phyloP scores from a whole-genome alignment of 257 asterid genomes.

The Solanum medicagineum region DNA sequence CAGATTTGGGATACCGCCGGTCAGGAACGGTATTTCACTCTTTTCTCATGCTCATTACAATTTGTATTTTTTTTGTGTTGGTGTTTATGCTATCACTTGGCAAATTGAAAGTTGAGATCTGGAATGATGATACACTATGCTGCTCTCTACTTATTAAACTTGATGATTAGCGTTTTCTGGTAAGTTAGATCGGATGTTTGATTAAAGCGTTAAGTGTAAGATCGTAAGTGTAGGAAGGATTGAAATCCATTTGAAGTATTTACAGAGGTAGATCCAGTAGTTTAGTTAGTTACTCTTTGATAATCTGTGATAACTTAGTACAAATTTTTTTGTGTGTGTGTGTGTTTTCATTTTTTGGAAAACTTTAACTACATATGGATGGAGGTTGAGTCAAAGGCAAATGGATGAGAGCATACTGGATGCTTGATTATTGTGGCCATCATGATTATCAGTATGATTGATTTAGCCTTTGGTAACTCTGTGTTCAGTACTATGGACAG shows the following conservation, averaged over 20 bases:
- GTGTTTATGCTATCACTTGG: not conserved
- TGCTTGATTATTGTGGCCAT: not conserved
- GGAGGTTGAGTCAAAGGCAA: not conserved
- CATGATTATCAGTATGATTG: not conserved
- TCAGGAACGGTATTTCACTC: conserved; percentile 28
- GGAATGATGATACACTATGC: not conserved
- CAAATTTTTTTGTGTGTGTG: no score
- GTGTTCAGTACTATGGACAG: not conserved
- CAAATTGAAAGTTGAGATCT: conserved; percentile 10
- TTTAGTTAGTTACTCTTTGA: not conserved
- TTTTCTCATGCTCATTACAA: not conserved
- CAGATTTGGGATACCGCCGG: conserved; percentile 72
- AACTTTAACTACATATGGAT: not conserved
- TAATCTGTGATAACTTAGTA: not conserved
- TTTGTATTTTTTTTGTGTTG: not conserved
- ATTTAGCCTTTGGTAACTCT: not conserved
- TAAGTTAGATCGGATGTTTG: not conserved
- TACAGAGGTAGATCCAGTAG: not conserved
- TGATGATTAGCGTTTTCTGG: not conserved
- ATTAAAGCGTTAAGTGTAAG: not conserved
- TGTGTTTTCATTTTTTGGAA: not conserved
- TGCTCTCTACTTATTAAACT: not conserved
- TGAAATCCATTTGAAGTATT: not conserved
- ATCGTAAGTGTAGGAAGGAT: not conserved
- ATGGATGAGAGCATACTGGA: not conserved